Base-by-base conservation (phyloP, 2,329 filamentous ascomycete species). In the Plectosphaerella cucumerina region DNA sequence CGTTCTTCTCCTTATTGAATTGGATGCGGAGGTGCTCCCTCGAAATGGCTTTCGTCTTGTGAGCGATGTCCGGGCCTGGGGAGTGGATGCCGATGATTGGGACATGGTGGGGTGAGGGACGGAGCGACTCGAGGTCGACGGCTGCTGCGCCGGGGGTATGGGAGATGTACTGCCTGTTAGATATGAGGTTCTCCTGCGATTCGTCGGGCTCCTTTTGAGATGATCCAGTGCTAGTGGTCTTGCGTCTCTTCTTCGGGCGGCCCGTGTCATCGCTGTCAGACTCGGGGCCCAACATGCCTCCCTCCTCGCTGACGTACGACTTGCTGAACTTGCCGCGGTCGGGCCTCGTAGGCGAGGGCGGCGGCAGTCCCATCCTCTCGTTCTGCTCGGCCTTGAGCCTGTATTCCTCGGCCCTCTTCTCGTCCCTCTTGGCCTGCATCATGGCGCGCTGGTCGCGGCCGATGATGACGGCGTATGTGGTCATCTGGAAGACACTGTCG, bases 401-500 rank as follows among this genome's bases (percentile, higher is more conserved):
- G 55, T 77, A 72, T 48, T 72, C 70, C 37, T 75, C 71, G 33
- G 70, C 67, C 33, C 74, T 70, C 53, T 69, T 75, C 61, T 79
- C 75, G 52, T 82, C 75, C 50, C 71, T 70, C 43, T 75, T 72
- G 20, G 81, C 81, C 58, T 80, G 75, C 50, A 76, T 69, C 56
- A 82, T 68, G 10, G 83, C 83, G 48, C 75, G 70, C 60, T 84
- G 76, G 65, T 91, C 87, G 54, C 88, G 84, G 50, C 87, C 87
- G 23, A 92, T 81, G 51, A 88, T 80, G 58, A 91, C 79, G 48
- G 81, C 77, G 59, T 85, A 86, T 1, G 86, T 90, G 48, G 84
- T 89, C 83, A 92, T 87, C 67, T 89, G 87, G 65, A 89, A 91
- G 50, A 84, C 80, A 62, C 87, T 86, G 71, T 92, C 88, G 58